phyloP scores from a whole-genome alignment of 2,329 filamentous ascomycete species.

The Apiospora rasikravindrae region DNA sequence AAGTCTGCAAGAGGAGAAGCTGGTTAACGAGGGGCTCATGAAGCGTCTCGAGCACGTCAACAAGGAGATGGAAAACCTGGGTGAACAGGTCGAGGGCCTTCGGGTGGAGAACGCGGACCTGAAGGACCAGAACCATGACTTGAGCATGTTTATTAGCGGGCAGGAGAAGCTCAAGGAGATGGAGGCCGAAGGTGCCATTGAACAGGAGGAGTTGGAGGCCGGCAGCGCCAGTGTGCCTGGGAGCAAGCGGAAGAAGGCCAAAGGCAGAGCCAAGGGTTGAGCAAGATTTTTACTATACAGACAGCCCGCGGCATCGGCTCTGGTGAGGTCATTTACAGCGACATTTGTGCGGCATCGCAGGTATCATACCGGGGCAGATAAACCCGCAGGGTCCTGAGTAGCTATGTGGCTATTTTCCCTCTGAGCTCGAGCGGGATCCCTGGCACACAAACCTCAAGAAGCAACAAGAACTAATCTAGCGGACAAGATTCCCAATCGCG shows the following conservation, averaged over 20 bases:
- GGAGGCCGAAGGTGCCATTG: conserved; percentile 61
- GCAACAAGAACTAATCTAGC: neutral
- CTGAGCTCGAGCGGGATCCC: neutral
- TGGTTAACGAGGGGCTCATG: conserved; percentile 80
- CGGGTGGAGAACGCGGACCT: conserved; percentile 73
- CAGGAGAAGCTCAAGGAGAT: conserved; percentile 79
- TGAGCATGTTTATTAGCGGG: conserved; percentile 86
- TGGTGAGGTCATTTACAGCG: neutral
- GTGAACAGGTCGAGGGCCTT: conserved; percentile 61
- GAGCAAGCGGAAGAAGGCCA: conserved; percentile 50
- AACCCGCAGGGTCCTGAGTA: neutral
- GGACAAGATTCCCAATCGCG: no score
- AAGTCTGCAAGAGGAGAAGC: conserved; percentile 85
- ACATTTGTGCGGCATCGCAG: neutral
- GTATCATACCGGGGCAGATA: no score
- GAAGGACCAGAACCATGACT: conserved; percentile 83
- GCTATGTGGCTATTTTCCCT: neutral
- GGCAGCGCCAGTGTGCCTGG: conserved; percentile 72
- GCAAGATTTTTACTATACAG: neutral
- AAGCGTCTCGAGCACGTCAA: conserved; percentile 79
- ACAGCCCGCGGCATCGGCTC: neutral
- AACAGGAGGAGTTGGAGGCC: conserved; percentile 75
- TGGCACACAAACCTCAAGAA: neutral
- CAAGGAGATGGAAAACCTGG: conserved; percentile 62
- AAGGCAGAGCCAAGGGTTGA: conserved; percentile 49